phyloP scores from a whole-genome alignment of 2,329 filamentous ascomycete species.

The Monilinia laxa region DNA sequence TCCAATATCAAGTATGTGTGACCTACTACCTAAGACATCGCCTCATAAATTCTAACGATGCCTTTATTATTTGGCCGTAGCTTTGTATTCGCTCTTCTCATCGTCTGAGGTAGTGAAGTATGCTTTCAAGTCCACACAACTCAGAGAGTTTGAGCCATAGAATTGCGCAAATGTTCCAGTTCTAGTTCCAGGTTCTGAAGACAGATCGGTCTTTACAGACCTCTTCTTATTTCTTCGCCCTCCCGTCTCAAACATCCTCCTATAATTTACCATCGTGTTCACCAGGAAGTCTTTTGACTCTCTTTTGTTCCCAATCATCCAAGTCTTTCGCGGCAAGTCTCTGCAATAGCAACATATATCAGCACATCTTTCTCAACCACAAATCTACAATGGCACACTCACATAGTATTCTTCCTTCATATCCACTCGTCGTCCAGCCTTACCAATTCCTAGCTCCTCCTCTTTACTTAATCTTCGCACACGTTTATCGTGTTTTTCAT shows the following conservation, averaged over 20 bases:
- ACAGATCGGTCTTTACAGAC: background rate
- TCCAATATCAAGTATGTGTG: conserved; percentile 9
- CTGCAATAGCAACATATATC: conserved; percentile 47
- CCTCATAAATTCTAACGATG: background rate
- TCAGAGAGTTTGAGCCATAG: conserved; percentile 2
- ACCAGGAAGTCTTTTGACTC: conserved; percentile 83
- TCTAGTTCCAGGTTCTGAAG: too few relatives aligned
- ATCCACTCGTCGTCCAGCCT: conserved; percentile 67
- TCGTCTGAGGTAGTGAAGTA: conserved; percentile 7
- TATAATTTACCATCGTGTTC: conserved; percentile 82
- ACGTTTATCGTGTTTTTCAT: conserved; percentile 89
- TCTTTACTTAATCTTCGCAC: conserved; percentile 82
- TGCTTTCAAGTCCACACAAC: conserved; percentile 8
- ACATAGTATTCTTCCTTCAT: conserved; percentile 88
- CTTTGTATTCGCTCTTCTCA: conserved; percentile 9
- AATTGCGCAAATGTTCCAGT: background rate
- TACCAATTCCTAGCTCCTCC: conserved; percentile 80
- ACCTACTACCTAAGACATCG: conserved; percentile 22
- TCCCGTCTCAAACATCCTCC: background rate
- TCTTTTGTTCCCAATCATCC: conserved; percentile 95
- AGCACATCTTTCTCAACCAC: background rate
- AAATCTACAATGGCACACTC: conserved; percentile 43
- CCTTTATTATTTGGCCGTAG: conserved; percentile 16
- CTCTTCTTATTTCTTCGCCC: background rate
- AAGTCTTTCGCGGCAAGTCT: conserved; percentile 83